Percentiles rank a stretch among this genome's conserved stretches.
Evolutionary conservation across 2,329 filamentous ascomycete species (phyloP).

Genomic region (Botrytis cinerea): DNA sequence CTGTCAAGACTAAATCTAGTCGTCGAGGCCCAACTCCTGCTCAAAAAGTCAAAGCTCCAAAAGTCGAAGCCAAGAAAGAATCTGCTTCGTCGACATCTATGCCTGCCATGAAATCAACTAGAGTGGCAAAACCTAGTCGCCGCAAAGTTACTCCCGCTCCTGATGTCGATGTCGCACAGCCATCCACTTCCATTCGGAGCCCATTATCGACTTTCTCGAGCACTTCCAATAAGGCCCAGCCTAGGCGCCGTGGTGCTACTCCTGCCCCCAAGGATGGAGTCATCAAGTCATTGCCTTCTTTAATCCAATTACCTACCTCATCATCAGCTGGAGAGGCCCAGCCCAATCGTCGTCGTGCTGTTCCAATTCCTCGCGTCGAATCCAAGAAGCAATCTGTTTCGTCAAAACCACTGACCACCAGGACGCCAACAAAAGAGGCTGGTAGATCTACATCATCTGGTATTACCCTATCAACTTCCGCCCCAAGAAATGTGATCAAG

Average conservation of each 20-base stretch:
- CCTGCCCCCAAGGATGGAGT: not conserved
- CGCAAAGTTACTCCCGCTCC: not conserved
- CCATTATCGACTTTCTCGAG: not conserved
- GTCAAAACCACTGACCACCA: no score
- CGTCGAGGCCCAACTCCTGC: not conserved
- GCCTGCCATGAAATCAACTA: not conserved
- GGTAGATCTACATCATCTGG: no score
- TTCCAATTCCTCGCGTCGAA: not conserved
- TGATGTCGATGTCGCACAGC: not conserved
- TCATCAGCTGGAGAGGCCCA: not conserved
- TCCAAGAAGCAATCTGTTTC: not conserved
- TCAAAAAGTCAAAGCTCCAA: not conserved
- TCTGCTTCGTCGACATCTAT: not conserved
- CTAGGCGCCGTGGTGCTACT: not conserved
- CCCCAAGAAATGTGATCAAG: not conserved
- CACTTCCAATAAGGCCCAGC: not conserved
- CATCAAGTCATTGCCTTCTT: not conserved
- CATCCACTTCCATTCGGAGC: not conserved
- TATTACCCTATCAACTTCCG: no score
- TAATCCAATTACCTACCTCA: not conserved
- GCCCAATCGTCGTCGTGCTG: not conserved
- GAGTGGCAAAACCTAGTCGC: not conserved
- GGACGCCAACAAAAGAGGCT: no score
- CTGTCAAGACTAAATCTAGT: not conserved
- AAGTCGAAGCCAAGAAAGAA: not conserved